Evolutionary conservation across 768 basidiomycete genomes (phyloP), one percentile per base, ranked within the genome.

Genomic region (Trametes elegans): DNA sequence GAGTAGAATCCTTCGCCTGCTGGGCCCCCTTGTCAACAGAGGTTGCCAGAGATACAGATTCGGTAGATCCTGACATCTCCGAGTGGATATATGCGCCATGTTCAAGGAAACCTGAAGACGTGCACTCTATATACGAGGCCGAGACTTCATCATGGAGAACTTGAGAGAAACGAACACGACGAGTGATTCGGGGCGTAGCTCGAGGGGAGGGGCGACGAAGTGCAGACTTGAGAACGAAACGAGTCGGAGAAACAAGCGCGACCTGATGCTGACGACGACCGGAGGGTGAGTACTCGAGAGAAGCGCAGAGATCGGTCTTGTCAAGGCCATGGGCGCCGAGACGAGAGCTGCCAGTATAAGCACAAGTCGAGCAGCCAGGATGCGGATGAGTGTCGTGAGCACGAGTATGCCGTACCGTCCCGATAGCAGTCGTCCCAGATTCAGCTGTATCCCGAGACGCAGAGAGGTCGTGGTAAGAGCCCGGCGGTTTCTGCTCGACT

Each of bases 301-400:
- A 34, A 35, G n/a, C 23, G 38, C 8, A 27, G 16, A 24, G 39
- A 23, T 13, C 31, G 31, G 13, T 32, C 31, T 32, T 13, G 31
- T 21, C n/a, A n/a, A n/a, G n/a, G n/a, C n/a, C n/a, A n/a, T n/a
- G n/a, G n/a, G n/a, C n/a, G n/a, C n/a, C n/a, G n/a, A n/a, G n/a
- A 32, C 26, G 4, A n/a, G 13, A n/a, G 16, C 34, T 7, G 16
- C 27, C 9, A 24, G 40, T 41, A 16, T 14, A 41, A 26, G 27
- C 26, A 38, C 57, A 62, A 0, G 39, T 48, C 1, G n/a, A 13
- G 26, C 57, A 62, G n/a, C 26, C 49, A 3, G 54, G 46, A 41
- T 58, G 45, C 1, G 57, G 57, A 27, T 41, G 14, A 8, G n/a
- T n/a, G 46, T 62, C 53, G 27, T 62, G 60, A 7, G 57, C 57